Evolutionary conservation across 495 filamentous ascomycete genomes (phyloP).

Genomic region (Neurospora sp.): DNA sequence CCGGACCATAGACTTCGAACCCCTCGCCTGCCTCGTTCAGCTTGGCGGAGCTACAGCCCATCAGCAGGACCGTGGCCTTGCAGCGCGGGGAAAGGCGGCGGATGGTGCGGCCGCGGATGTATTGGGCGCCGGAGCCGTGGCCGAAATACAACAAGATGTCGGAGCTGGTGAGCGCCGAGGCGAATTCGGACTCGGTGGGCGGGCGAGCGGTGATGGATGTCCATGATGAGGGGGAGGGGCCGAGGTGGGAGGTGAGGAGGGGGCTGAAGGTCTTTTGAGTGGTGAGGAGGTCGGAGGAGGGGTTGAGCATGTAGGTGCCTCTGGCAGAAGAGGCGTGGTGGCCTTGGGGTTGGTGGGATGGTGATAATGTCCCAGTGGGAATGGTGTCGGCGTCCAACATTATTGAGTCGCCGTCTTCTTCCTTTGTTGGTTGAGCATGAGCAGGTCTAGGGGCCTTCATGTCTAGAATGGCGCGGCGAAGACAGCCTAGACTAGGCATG

Average conservation of each 20-base stretch:
- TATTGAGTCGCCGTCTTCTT: neutral
- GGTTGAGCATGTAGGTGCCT: conserved; percentile 80
- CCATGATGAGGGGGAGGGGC: conserved; percentile 50
- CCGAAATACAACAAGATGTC: conserved; percentile 86
- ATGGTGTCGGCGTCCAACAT: neutral
- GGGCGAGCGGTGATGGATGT: conserved; percentile 50
- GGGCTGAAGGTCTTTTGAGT: conserved; percentile 64
- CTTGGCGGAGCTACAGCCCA: conserved; percentile 79
- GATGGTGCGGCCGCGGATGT: conserved; percentile 71
- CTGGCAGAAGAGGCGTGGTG: conserved; percentile 47
- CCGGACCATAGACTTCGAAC: conserved; percentile 80
- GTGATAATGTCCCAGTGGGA: neutral
- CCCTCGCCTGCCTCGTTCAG: conserved; percentile 66
- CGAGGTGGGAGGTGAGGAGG: conserved; percentile 46
- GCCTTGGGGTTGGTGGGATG: conserved; percentile 20
- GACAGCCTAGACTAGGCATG: conserved; percentile 70
- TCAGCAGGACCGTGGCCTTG: conserved; percentile 62
- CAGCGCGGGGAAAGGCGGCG: conserved; percentile 59
- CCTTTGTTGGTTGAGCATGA: neutral
- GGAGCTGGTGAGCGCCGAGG: conserved; percentile 43
- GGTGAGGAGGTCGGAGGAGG: conserved; percentile 62
- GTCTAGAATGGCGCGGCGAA: conserved; percentile 45
- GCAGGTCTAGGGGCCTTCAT: conserved; percentile 4
- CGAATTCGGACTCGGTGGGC: conserved; percentile 72
- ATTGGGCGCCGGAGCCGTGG: conserved; percentile 91